Evolutionary conservation across 2,329 filamentous ascomycete species (phyloP), one percentile per base, ranked within the genome.

Genomic region (Furcasterigmium sp.): DNA sequence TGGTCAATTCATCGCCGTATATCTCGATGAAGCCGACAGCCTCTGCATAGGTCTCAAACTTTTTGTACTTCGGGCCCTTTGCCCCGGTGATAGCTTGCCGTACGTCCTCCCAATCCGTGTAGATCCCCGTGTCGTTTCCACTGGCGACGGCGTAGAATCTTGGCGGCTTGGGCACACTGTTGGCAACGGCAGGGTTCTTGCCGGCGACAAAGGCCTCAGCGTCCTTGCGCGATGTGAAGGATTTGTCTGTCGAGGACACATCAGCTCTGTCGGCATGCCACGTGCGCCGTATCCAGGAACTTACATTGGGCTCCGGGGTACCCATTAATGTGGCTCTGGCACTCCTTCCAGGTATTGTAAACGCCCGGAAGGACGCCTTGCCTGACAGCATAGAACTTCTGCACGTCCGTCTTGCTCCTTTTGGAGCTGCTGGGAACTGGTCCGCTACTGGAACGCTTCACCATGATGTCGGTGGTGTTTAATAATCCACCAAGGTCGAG

Each of bases 131-230:
- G 15, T 61, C 63, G 35, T 64, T 67, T n/a, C 80, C 80, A 5
- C 77, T 67, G 1, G 79, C 80, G 6, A 84, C 77, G 4, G 73
- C 80, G 55, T 84, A 84, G 60, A 73, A 84, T 39, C 67, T 70
- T 39, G 68, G 57, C 37, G 71, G 65, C 46, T 69, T 60, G 38
- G 65, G 54, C 32, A 68, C 60, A 18, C 66, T 55, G 17, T 64
- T 55, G 3, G 58, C 23, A 23, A 39, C 13, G 29, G 41, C 59
- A 8, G 62, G 62, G 44, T 75, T 73, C 51, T 74, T 75, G 37
- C 87, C 86, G 1, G 75, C 79, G 20, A 88, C 72, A 58, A 87
- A 96, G 2, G 79, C 80, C 55, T 86, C 77, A n/a, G 91, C 91
- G 46, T 95, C 89, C 49, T 82, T 76, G 46, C 75, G 69, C 1